Base-by-base conservation (phyloP, 257 asterid genomes). In the Orobanche coerulescens region DNA sequence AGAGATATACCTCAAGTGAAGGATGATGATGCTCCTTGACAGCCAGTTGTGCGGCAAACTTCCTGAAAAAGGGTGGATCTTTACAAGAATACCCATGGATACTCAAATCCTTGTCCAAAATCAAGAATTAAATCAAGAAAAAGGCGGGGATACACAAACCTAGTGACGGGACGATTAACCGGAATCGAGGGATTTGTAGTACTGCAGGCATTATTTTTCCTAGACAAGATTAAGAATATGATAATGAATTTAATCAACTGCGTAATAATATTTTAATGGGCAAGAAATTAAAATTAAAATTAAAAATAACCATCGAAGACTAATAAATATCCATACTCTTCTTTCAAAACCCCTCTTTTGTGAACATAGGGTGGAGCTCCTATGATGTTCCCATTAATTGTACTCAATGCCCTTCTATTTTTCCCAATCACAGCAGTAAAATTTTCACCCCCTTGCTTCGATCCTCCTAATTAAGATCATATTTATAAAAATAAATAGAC, bases 371-470 rank as follows among this genome's bases (percentile, higher is more conserved):
- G 84, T 73, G 25, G 85, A 86, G 61, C 82, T 56, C 71, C 89
- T 0, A 75, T 72, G 50, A 85, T 75, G 72, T 87, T 87, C 74
- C 34, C 63, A 47, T 85, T 72, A 63, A 91, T 85, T 31, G 86
- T 67, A 73, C 90, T 79, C 70, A 91, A 49, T 5, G 95, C 96
- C 78, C 95, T 88, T 59, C 98, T 68, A 40, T 75, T 79, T 64
- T 77, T 76, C 25, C 82, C 75, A 49, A 50, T 30, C 51, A 61
- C 74, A 11, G 26, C 39, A 5, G 42, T 22, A 13, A 40, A 31
- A 54, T 28, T 67, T 67, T 46, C 24, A 18, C 12, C 52, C 7
- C 52, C 25, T 46, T 18, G 52, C 52, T 15, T 18, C 23, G 18
- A 46, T 5, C 23, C 52, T 25, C 22, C 52, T 5, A 37, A 44